Base-by-base conservation (phyloP, 2,329 filamentous ascomycete genomes). In the Cercospora zeae-maydis region DNA sequence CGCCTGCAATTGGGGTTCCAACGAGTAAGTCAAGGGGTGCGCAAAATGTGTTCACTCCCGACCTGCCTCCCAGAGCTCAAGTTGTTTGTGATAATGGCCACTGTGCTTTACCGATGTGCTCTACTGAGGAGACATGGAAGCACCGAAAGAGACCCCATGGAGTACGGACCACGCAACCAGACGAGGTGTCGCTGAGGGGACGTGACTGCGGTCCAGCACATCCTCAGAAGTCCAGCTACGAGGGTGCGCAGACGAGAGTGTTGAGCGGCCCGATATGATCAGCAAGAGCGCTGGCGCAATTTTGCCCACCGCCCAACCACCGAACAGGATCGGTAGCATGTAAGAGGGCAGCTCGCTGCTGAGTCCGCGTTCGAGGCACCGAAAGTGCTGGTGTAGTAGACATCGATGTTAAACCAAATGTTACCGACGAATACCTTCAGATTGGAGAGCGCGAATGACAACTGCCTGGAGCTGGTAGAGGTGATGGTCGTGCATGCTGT, bases 321-420 rank as follows among this genome's bases (percentile, higher is more conserved):
- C 84, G 70, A 91, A 91, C 67, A 90, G 78, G 63, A 91, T 86
- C 0, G 88, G 81, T 1, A 91, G 76, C 9, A 90, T 78, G 69
- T 89, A 90, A 66, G 86, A 88, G 0, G 85, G 85, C 1, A 90
- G 73, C 0, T 82, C 56, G 27, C n/a, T 42, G 33, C 27, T 54
- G 3, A 33, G 34, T 11, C 39, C 5, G 36, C 53, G 24, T 39
- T 16, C 10, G 37, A n/a, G 7, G 53, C 13, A 13, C 52, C 85
- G 67, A 86, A 89, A 0, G 82, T 78, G 9, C 85, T 83, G 8
- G 85, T 76, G 70, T 83, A 86, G 72, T 85, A 84, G 27, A 86
- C 74, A 14, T 83, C 83, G 16, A 81, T 80, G 58, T 71, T 72
- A 0, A 73, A 64, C 3, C 72, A 71, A 14, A 70, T 66, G 59